These are phyloP conservation scores for Hypoxylon sp. DNA, from an alignment of 2,329 filamentous ascomycete genomes.

Conservation along the genomic window DNA sequence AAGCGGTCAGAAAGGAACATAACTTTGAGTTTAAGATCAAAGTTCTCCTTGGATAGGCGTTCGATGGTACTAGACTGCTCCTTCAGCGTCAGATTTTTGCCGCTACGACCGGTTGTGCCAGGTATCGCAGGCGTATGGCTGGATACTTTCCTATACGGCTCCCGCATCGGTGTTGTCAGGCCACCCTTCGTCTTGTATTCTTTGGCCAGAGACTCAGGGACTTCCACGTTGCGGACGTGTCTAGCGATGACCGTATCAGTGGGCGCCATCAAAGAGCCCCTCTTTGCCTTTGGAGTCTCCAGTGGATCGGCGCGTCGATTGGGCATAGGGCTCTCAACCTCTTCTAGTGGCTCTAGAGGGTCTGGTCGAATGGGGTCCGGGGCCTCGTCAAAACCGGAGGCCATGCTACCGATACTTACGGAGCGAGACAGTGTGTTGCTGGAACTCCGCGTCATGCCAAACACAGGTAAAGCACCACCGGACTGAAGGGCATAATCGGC, in stretches of 20 bases:
- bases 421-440: slow-evolving; percentile 76
- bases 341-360: slow-evolving; percentile 64
- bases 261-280: slow-evolving; percentile 70
- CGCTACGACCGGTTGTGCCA: slow-evolving; percentile 67
- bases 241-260: slow-evolving; percentile 91
- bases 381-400: slow-evolving; percentile 76
- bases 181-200: slow-evolving; percentile 85
- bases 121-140: slow-evolving; percentile 64
- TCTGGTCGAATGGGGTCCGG: slow-evolving; percentile 60
- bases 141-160: slow-evolving; percentile 59
- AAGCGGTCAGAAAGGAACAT: slow-evolving; percentile 96
- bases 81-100: slow-evolving; percentile 86
- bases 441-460: slow-evolving; percentile 63
- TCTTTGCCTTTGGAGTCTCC: slow-evolving; percentile 77
- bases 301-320: slow-evolving; percentile 63
- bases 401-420: slow-evolving; percentile 90
- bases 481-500: slow-evolving; percentile 87
- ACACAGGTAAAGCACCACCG: slow-evolving; percentile 76
- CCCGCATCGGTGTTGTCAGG: slow-evolving; percentile 65
- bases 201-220: slow-evolving; percentile 87
- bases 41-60: slow-evolving; percentile 96
- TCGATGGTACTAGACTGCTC: slow-evolving; percentile 99
- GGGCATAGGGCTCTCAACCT: slow-evolving; percentile 58
- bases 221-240: slow-evolving; percentile 89
- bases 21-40: slow-evolving; percentile 96